Conservation (phyloP, 148 eudicot species). For the Dysphania ambrosioides region DNA sequence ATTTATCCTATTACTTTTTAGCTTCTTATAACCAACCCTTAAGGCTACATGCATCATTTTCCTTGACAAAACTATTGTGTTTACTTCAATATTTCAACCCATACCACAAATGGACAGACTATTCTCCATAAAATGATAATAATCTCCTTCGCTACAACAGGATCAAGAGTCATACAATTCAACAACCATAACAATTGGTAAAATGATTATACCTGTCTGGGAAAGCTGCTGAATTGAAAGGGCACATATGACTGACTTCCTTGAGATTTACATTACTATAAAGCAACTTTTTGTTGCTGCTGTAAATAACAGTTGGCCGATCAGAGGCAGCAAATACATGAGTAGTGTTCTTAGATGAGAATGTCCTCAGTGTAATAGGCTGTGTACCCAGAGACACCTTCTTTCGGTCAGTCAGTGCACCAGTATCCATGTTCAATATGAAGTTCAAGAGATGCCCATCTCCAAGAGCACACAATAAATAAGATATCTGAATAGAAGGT, state of each 20-base stretch:
- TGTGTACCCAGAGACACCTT: constrained; percentile 96
- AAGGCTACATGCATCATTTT: too few relatives aligned
- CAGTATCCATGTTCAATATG: constrained; percentile 65
- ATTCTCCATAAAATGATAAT: not conserved
- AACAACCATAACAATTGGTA: not conserved
- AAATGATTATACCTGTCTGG: constrained; percentile 73
- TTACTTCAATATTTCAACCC: not conserved
- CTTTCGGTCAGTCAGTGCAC: constrained; percentile 78
- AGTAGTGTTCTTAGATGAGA: constrained; percentile 84
- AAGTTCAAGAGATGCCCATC: constrained; percentile 95
- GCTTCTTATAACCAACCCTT: too few relatives aligned
- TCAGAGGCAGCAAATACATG: constrained; percentile 99
- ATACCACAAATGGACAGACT: not conserved
- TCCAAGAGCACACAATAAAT: constrained; percentile 91
- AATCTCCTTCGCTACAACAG: not conserved
- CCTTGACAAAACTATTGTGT: not conserved
- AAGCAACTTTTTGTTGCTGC: constrained; percentile 93
- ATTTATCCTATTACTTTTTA: too few relatives aligned
- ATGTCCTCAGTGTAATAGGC: constrained; percentile 83
- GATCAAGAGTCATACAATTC: not conserved
- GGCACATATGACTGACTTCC: constrained; percentile 99
- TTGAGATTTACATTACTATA: constrained; percentile 96
- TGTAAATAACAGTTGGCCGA: constrained; percentile 96
- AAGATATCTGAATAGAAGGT: constrained; percentile 60
- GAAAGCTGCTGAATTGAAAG: constrained; percentile 93